A percentile compares a stretch with the other conserved stretches of the same genome.
Evolutionary conservation across 257 asterid genomes (phyloP).

Genomic region (Henckelia pumila): DNA sequence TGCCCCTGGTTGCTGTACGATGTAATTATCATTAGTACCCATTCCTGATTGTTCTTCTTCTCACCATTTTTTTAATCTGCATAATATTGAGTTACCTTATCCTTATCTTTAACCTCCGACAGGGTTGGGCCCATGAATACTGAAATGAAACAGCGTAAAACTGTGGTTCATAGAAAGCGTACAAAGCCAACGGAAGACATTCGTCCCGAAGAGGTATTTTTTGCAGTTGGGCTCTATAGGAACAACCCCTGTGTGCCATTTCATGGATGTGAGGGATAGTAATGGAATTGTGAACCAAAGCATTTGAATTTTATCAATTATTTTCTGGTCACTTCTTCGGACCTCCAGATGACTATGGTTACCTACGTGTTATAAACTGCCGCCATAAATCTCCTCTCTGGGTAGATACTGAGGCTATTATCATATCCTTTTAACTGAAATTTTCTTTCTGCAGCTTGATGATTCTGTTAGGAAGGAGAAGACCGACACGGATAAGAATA

Average conservation of each 20-base stretch:
- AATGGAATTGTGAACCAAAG: neutral
- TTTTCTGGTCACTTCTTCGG: neutral
- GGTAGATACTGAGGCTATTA: neutral
- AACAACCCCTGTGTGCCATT: neutral
- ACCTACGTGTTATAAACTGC: neutral
- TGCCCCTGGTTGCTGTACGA: constrained; percentile 77
- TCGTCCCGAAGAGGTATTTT: constrained; percentile 76
- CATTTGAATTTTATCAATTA: neutral
- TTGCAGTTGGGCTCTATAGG: neutral
- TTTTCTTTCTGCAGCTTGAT: constrained; percentile 48
- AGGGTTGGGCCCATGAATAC: constrained; percentile 97
- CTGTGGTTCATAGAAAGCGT: constrained; percentile 53
- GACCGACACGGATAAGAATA: constrained; percentile 87
- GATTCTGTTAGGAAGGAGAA: constrained; percentile 45
- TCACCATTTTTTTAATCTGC: neutral
- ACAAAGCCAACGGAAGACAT: constrained; percentile 52
- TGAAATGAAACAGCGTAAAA: constrained; percentile 77
- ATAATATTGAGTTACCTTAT: neutral
- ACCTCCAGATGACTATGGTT: neutral
- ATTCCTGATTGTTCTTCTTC: neutral
- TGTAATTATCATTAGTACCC: constrained; percentile 41
- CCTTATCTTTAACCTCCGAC: constrained; percentile 11
- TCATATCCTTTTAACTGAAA: constrained; percentile 13
- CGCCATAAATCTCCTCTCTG: neutral
- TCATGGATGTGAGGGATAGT: neutral